Evolutionary conservation across 2,329 filamentous ascomycete species (phyloP).

Genomic region (Ascochyta viciae-villosae): DNA sequence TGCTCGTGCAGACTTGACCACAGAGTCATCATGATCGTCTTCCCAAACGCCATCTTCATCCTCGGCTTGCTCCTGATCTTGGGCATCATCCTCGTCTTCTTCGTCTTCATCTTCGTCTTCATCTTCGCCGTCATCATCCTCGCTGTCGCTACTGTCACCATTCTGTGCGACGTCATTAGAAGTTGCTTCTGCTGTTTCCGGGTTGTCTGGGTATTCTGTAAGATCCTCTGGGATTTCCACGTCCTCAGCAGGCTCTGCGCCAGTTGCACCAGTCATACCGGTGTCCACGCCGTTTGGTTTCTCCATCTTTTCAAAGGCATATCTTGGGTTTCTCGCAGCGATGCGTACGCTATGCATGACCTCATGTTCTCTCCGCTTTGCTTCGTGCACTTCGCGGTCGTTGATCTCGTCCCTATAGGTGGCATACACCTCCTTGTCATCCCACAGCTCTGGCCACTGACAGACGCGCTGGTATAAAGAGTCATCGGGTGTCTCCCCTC

Average conservation of each 20-base stretch:
- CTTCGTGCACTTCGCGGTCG: conserved; percentile 29
- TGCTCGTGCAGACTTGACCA: conserved; percentile 19
- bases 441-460: conserved; percentile 44
- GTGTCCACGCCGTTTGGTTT: conserved; percentile 4
- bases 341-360: conserved; percentile 43
- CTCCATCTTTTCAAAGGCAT: conserved; percentile 44
- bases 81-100: conserved; percentile 24
- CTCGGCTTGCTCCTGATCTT: conserved; percentile 20
- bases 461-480: conserved; percentile 41
- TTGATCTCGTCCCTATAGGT: conserved; percentile 40
- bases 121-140: conserved; percentile 18
- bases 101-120: conserved; percentile 26
- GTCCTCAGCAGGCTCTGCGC: conserved; percentile 28
- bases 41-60: conserved; percentile 27
- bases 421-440: conserved; percentile 39
- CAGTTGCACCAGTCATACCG: neutral
- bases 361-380: conserved; percentile 38
- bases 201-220: conserved; percentile 41
- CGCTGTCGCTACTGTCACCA: conserved; percentile 21
- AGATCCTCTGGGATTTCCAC: conserved; percentile 39
- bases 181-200: conserved; percentile 35
- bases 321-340: conserved; percentile 43
- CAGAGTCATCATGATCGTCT: conserved; percentile 24
- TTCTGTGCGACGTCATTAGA: conserved; percentile 30
- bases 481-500: conserved; percentile 42